These are phyloP conservation scores for Pelagomonas calceolata DNA, from an alignment of 108 stramenopile genomes.

Conservation along the genomic window DNA sequence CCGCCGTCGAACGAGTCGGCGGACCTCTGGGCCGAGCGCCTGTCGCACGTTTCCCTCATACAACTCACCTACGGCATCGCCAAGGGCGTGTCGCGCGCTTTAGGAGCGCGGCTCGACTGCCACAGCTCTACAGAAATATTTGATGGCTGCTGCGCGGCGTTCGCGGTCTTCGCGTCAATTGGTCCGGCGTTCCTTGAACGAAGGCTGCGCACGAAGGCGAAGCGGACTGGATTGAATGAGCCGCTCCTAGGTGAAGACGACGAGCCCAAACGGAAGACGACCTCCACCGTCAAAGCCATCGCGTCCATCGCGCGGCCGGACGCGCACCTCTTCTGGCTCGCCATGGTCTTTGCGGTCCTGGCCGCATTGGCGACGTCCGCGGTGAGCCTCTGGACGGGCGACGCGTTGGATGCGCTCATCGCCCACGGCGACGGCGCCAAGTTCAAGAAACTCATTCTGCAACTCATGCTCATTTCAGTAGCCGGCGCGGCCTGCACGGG, in stretches of 20 bases:
- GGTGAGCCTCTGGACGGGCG: slow-evolving; percentile 45
- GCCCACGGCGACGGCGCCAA: slow-evolving; percentile 33
- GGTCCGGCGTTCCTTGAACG: background rate
- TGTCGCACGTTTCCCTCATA: background rate
- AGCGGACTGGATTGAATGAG: background rate
- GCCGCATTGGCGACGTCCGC: slow-evolving; percentile 44
- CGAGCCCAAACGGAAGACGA: too few relatives aligned
- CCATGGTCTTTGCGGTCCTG: slow-evolving; percentile 39
- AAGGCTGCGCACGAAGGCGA: background rate
- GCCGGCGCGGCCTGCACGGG: slow-evolving; percentile 59
- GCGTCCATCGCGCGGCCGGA: slow-evolving; percentile 33
- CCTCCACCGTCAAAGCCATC: background rate
- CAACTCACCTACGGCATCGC: background rate
- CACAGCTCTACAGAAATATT: background rate
- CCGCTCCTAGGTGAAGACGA: background rate
- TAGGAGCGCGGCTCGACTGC: background rate
- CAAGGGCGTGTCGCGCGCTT: background rate
- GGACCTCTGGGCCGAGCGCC: too few relatives aligned
- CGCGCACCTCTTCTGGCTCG: slow-evolving; percentile 28
- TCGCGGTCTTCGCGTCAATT: background rate
- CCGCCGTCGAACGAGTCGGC: too few relatives aligned
- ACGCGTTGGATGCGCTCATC: slow-evolving; percentile 40
- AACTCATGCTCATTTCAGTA: slow-evolving; percentile 36
- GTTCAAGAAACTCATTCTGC: slow-evolving; percentile 37
- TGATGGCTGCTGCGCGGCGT: background rate